Base-by-base conservation (phyloP, 495 filamentous ascomycete genomes). In the Xylaria flabelliformis region DNA sequence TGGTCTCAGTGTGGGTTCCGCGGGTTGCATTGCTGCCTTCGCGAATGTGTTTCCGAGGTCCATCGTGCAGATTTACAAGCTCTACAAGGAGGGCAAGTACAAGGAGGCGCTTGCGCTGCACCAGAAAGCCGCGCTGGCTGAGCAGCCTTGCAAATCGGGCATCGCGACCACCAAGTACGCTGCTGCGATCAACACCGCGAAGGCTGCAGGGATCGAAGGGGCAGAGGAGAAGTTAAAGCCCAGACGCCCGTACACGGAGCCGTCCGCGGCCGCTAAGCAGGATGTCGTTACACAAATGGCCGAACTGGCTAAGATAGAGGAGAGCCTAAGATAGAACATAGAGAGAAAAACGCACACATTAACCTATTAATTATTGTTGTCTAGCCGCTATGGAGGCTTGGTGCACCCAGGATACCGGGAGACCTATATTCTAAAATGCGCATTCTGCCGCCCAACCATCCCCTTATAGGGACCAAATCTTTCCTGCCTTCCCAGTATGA, bases 111-210 rank as follows among this genome's bases (percentile, higher is more conserved):
- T 91, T 71, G 80, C 79, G 73, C 73, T 91, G 70, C 90, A 91
- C 72, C 80, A 82, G 66, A 86, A 83, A 70, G 79, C 80, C 26
- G 82, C 83, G 34, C 56, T 83, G 24, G 82, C 80, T 17, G 90
- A 92, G 79, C 85, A 83, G 63, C 84, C 87, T 53, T 84, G 85
- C 72, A 90, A 90, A 78, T 79, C 79, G 53, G 90, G 91, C 4
- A 90, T 92, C 76, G 87, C 89, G 39, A 82, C 84, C 32, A 90
- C 88, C 34, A 93, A 92, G 80, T 92, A 89, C 78, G 91, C 87
- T 1, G 87, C 86, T 5, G 85, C 87, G 6, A 71, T 89, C 32
- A 86, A 84, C 62, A 85, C 87, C 51, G 90, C 86, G 21, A 82
- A 80, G 73, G 80, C 78, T 44, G 90, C 88, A 9, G 87, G 88